A percentile compares a stretch with the other conserved stretches of the same genome.
phyloP scores from a whole-genome alignment of 2,329 filamentous ascomycete species.

The Acrodontium crateriforme region DNA sequence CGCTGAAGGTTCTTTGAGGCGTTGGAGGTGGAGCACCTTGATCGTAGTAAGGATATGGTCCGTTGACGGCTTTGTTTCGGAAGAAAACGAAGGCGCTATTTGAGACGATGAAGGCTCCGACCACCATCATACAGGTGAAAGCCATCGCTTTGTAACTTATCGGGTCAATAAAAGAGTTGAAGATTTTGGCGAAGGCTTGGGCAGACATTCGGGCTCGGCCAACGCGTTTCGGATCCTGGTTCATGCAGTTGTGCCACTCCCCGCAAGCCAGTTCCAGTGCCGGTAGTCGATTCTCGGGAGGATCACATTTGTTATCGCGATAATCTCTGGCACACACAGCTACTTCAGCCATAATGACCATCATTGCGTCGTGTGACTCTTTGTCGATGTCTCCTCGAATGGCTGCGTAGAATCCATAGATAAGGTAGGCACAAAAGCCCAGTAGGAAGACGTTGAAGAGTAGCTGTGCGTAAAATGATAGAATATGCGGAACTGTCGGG shows the following conservation, averaged over 20 bases:
- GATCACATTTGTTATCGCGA: slow-evolving; percentile 59
- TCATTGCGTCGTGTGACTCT: slow-evolving; percentile 54
- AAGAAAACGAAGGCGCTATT: slow-evolving; percentile 48
- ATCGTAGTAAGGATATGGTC: slow-evolving; percentile 9
- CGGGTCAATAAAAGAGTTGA: slow-evolving; percentile 84
- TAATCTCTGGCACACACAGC: slow-evolving; percentile 60
- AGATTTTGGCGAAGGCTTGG: slow-evolving; percentile 78
- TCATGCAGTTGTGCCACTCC: slow-evolving; percentile 80
- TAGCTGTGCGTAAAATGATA: slow-evolving; percentile 54
- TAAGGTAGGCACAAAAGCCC: slow-evolving; percentile 45
- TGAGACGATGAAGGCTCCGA: slow-evolving; percentile 40
- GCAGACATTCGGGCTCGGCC: slow-evolving; percentile 70
- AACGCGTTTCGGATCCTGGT: slow-evolving; percentile 62
- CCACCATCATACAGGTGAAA: slow-evolving; percentile 34
- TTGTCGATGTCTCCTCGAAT: slow-evolving; percentile 63
- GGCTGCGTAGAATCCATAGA: slow-evolving; percentile 55
- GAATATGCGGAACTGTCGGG: slow-evolving; percentile 49
- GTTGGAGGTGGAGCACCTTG: slow-evolving; percentile 18
- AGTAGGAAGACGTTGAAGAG: slow-evolving; percentile 52
- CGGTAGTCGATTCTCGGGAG: slow-evolving; percentile 51
- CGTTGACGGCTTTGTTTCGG: slow-evolving; percentile 25
- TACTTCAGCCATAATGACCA: slow-evolving; percentile 55
- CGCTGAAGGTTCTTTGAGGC: slow-evolving; percentile 20
- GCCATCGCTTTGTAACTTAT: slow-evolving; percentile 76
- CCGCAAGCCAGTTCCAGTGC: slow-evolving; percentile 61